Evolutionary conservation across 768 basidiomycete genomes (phyloP).

Genomic region (Trichaptum fuscoviolaceum): DNA sequence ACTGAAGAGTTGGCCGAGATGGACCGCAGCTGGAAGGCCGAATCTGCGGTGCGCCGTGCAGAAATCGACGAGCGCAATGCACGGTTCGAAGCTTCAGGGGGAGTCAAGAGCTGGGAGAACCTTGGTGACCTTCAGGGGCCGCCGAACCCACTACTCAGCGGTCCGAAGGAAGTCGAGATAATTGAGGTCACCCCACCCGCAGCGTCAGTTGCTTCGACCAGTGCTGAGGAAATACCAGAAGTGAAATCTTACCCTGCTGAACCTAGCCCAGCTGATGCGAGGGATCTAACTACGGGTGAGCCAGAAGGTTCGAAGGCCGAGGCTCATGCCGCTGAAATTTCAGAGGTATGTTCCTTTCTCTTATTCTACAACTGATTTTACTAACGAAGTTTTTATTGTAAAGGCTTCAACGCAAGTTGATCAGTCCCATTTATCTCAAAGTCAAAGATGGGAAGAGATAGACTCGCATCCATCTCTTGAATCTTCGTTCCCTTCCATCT

Average conservation of each 20-base stretch:
- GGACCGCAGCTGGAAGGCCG: neutral
- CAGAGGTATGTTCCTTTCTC: slow-evolving; percentile 25
- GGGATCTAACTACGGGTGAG: slow-evolving; percentile 38
- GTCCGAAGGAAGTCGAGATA: neutral
- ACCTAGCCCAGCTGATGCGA: slow-evolving; percentile 35
- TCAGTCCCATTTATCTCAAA: neutral
- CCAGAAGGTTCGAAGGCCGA: slow-evolving; percentile 10
- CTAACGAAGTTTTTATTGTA: slow-evolving; percentile 7
- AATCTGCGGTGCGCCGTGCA: neutral
- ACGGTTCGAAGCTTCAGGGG: neutral
- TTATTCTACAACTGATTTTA: slow-evolving; percentile 7
- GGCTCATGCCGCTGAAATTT: slow-evolving; percentile 17
- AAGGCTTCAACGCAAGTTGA: slow-evolving; percentile 7
- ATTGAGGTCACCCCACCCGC: neutral
- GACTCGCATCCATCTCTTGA: slow-evolving; percentile 39
- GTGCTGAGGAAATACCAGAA: neutral
- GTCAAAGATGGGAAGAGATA: slow-evolving; percentile 71
- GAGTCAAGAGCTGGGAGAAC: neutral
- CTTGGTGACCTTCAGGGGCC: neutral
- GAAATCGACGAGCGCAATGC: neutral
- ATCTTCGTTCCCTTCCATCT: slow-evolving; percentile 75
- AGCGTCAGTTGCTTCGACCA: neutral
- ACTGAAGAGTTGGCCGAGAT: neutral
- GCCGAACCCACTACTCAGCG: neutral
- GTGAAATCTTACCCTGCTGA: slow-evolving; percentile 12